Evolutionary conservation across 345 rosid genomes (phyloP).

Genomic region (Corchorus capsularis): DNA sequence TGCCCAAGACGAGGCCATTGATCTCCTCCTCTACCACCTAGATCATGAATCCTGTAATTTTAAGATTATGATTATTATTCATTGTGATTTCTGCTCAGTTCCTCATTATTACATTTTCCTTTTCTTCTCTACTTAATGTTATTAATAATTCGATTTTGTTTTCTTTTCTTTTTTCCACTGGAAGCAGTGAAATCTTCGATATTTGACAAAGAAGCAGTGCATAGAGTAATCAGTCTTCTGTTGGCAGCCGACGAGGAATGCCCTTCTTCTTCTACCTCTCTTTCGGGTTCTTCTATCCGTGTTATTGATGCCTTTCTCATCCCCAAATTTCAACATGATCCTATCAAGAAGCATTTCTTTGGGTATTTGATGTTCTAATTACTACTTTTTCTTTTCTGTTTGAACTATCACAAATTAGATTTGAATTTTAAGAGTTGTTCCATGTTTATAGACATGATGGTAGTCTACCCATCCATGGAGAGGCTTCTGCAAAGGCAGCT

Average conservation of each 20-base stretch:
- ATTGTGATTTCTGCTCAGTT: no score
- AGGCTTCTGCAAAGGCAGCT: conserved; percentile 70
- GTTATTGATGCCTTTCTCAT: conserved; percentile 74
- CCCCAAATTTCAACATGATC: conserved; percentile 74
- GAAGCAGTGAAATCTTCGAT: conserved; percentile 64
- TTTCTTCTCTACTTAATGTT: background rate
- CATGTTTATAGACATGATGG: conserved; percentile 49
- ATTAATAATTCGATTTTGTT: background rate
- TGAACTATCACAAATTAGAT: background rate
- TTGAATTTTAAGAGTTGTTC: background rate
- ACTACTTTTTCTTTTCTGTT: background rate
- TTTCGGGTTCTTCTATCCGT: conserved; percentile 49
- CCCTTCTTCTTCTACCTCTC: conserved; percentile 24
- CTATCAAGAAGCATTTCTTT: conserved; percentile 73
- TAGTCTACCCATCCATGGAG: conserved; percentile 68
- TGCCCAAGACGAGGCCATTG: conserved; percentile 72
- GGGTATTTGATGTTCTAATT: conserved; percentile 40
- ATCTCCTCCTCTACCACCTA: conserved; percentile 81
- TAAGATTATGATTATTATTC: background rate
- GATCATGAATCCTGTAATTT: conserved; percentile 48
- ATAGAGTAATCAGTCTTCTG: conserved; percentile 49
- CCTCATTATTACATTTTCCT: background rate
- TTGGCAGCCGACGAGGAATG: conserved; percentile 58
- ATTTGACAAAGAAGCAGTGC: conserved; percentile 64
- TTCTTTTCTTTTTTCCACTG: background rate